These are phyloP conservation scores for Pseudomicrostroma phylloplanum DNA, from an alignment of 1,284 basidiomycete species.

Conservation along the genomic window DNA sequence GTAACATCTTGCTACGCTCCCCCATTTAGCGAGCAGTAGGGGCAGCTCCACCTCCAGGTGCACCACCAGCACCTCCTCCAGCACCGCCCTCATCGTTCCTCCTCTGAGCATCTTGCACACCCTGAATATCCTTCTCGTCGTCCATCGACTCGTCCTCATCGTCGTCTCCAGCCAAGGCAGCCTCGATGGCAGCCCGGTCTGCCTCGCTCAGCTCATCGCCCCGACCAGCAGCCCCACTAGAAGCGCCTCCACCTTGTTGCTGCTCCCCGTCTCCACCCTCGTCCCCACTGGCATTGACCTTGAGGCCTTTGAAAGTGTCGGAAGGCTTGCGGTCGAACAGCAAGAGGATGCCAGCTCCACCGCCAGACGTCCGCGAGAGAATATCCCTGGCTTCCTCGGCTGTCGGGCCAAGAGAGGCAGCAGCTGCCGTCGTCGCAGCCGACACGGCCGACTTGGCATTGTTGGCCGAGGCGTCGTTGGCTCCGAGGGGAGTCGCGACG, in stretches of 20 bases:
- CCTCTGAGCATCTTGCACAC: constrained; percentile 17
- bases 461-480: constrained; percentile 12
- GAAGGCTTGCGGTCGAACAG: constrained; percentile 36
- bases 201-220: constrained; percentile 31
- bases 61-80: constrained; percentile 10
- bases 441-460: constrained; percentile 8
- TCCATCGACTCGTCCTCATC: constrained; percentile 25
- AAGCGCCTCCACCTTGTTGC: constrained; percentile 14
- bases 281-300: constrained; percentile 23
- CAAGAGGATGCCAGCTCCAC: constrained; percentile 44
- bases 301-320: constrained; percentile 26
- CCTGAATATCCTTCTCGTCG: constrained; percentile 24
- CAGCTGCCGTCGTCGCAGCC: background rate
- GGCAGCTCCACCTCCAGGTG: constrained; percentile 16
- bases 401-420: constrained; percentile 8
- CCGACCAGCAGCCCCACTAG: constrained; percentile 8
- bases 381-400: constrained; percentile 27
- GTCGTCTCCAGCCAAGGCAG: constrained; percentile 33
- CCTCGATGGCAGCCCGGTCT: constrained; percentile 33
- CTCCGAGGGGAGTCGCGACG: constrained; percentile 27
- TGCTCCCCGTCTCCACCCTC: constrained; percentile 4
- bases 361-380: constrained; percentile 30
- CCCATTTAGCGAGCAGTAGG: constrained; percentile 14
- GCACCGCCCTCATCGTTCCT: constrained; percentile 13
- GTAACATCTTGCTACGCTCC: constrained; percentile 8